Conservation (phyloP, 78 protist genomes). For the Dictyostelium capitatum region DNA sequence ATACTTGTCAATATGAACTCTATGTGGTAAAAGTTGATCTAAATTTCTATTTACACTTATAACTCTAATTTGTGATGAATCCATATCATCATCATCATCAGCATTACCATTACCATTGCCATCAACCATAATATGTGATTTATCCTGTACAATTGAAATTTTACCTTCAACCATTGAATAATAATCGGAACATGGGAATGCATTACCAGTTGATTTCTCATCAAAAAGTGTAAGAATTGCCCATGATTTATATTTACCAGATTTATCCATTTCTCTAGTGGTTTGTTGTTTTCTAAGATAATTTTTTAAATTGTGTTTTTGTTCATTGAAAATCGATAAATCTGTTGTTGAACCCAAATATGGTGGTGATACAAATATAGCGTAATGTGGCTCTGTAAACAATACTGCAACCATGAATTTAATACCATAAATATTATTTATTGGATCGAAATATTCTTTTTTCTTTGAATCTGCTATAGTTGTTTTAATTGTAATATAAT, state of each 20-base stretch:
- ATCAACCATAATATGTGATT: background rate
- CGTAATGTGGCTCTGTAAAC: background rate
- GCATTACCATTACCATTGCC: background rate
- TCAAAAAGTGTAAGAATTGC: background rate
- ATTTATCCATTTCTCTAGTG: background rate
- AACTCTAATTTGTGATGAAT: background rate
- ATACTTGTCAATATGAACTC: background rate
- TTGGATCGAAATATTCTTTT: conserved; percentile 10
- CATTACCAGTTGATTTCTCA: background rate
- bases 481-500: conserved; percentile 7
- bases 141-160: background rate
- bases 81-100: background rate
- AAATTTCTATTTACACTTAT: background rate
- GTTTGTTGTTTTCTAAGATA: background rate
- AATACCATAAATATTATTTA: background rate
- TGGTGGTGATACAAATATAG: background rate
- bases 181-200: background rate
- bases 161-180: background rate
- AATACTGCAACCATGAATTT: conserved; percentile 3
- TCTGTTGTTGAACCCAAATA: background rate
- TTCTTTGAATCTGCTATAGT: conserved; percentile 7
- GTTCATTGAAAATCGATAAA: background rate
- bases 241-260: conserved; percentile 17
- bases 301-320: background rate
- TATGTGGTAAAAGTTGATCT: background rate